Evolutionary conservation across 2,329 filamentous ascomycete genomes (phyloP), one percentile per base, ranked within the genome.

Genomic region (Alternaria alternata): DNA sequence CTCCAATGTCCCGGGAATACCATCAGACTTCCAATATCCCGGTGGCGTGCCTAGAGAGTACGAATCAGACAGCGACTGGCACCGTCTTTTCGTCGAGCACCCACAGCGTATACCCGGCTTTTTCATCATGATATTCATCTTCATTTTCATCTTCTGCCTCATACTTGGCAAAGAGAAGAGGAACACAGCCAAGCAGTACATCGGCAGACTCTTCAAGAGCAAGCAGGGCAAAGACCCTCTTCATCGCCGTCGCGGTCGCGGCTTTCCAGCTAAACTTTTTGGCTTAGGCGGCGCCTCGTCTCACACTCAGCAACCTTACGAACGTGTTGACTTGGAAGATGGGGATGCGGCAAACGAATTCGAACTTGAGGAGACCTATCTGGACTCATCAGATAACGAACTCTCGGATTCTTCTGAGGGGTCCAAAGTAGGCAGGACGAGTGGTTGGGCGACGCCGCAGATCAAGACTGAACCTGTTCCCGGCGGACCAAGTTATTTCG

Each of bases 21-120:
- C 92, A 0, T 58, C 83, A 4, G 93, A 97, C 75, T 99, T 97
- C 76, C 92, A 97, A 77, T 89, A 89, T 70, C 92, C 94, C 0
- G 90, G 91, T 22, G 82, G 81, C 51, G 71, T 61, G 68, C 78
- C 66, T 64, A 83, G 86, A 60, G 81, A 71, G 66, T 82, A 71
- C 77, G 69, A 84, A 66, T 84, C 86, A 60, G 81, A 72, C 67
- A 82, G 69, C 78, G 67, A 84, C 85, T 81, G 82, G 81, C 85
- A 87, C 65, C 79, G 81, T 30, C 81, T 96, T 6, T 87, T 94
- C 70, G 85, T 89, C 53, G 79, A 80, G 59, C 81, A 89, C 44
- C 86, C 89, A 1, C 88, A 87, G 62, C 88, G 91, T 1, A 86
- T 91, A 3, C 90, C 91, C 0, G 89, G 91, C 0, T 85, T 97